Base-by-base conservation (phyloP, 1,284 basidiomycete species). In the Polyporus tsugae region DNA sequence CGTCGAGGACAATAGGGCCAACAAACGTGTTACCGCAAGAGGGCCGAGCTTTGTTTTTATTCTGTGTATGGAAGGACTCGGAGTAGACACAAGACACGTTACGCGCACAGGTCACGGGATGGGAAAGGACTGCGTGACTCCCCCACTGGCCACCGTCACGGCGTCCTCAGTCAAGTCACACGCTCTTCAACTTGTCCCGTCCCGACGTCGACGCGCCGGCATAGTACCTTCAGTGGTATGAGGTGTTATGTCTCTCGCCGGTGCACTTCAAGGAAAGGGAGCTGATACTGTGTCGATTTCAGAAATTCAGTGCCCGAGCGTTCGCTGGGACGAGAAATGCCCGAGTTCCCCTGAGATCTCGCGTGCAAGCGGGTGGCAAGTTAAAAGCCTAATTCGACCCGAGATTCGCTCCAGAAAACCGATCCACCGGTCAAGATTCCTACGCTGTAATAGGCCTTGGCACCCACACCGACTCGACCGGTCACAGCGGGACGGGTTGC, bases 71-170 rank as follows among this genome's bases (percentile, higher is more conserved):
- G 55, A 19, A 35, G 17, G 29, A 13, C 17, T 35, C 6, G 19
- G 5, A 29, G 22, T 55, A 49, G n/a, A 49, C 22, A 25, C n/a
- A 25, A 4, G 11, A 49, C 19, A 10, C 22, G 46, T 19, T 3
- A 36, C 62, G 62, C 22, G 49, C 41, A 38, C 22, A 11, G 5
- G 49, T 63, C 62, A 57, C 62, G 62, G 33, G 49, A 41, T 39
- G 62, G 29, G 62, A 49, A 49, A 35, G 7, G 2, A 11, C 5
- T 35, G 25, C 39, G 36, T 41, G 25, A 60, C 38, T 22, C 29
- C 29, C 29, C 1, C 29, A 29, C 29, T 29, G 29, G 29, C 29
- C 29, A 29, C 29, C 29, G 29, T 29, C 29, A 29, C 29, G 29
- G 29, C 29, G 29, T 29, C 29, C 29, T 29, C 1, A 29, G 29